These are phyloP conservation scores for Fusarium sp. DNA, from an alignment of 2,329 filamentous ascomycete species.

Conservation along the genomic window DNA sequence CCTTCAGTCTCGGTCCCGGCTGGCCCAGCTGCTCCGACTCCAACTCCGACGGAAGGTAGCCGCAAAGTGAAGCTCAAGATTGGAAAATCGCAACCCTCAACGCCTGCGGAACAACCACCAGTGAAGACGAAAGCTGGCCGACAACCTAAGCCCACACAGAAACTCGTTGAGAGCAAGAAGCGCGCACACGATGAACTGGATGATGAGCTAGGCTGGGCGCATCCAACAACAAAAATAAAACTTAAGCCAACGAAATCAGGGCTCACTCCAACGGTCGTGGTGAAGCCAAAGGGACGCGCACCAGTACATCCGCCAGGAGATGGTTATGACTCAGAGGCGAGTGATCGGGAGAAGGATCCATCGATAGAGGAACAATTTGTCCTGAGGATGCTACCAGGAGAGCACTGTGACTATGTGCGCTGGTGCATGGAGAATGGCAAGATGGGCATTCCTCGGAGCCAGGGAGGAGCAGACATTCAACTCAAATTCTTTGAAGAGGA, in stretches of 20 bases:
- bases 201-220: slow-evolving; percentile 49
- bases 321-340: slow-evolving; percentile 96
- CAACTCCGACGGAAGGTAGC: slow-evolving; percentile 46
- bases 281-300: slow-evolving; percentile 74
- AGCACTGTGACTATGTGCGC: slow-evolving; percentile 85
- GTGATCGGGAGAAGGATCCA: slow-evolving; percentile 87
- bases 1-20: slow-evolving; percentile 18
- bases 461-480: slow-evolving; percentile 79
- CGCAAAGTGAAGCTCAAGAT: slow-evolving; percentile 57
- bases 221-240: slow-evolving; percentile 64
- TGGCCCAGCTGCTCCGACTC: neutral
- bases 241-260: slow-evolving; percentile 54
- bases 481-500: slow-evolving; percentile 83
- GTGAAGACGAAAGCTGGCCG: slow-evolving; percentile 69
- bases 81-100: slow-evolving; percentile 51
- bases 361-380: slow-evolving; percentile 90
- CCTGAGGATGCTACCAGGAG: slow-evolving; percentile 85
- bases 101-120: slow-evolving; percentile 48
- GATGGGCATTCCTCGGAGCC: slow-evolving; percentile 71
- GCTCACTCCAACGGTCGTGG: slow-evolving; percentile 51
- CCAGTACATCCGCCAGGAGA: slow-evolving; percentile 80
- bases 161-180: slow-evolving; percentile 68
- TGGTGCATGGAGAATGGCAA: slow-evolving; percentile 79
- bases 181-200: slow-evolving; percentile 66
- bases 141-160: slow-evolving; percentile 67